A percentile compares a stretch with the other conserved stretches of the same genome.
phyloP scores from a whole-genome alignment of 2,329 filamentous ascomycete species.

The Phyllosticta citriasiana region DNA sequence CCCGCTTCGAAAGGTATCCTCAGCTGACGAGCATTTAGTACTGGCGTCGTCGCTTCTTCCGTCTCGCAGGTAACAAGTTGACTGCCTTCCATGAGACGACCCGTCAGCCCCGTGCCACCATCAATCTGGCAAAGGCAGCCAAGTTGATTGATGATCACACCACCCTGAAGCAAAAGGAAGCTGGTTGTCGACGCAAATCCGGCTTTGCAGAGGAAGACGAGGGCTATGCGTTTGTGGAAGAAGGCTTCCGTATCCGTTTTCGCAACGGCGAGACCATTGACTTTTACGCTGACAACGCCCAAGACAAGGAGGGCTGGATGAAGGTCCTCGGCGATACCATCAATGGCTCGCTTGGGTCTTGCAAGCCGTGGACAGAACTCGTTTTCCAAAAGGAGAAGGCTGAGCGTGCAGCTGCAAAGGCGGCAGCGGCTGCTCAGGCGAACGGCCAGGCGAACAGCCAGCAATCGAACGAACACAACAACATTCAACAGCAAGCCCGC shows the following conservation, averaged over 20 bases:
- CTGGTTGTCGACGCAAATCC: conserved; percentile 75
- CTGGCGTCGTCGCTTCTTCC: conserved; percentile 97
- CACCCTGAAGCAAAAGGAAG: conserved; percentile 67
- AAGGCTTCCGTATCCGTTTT: conserved; percentile 97
- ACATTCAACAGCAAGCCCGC: conserved; percentile 16
- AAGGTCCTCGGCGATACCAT: conserved; percentile 55
- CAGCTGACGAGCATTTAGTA: conserved; percentile 47
- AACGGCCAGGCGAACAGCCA: conserved; percentile 14
- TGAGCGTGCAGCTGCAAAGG: conserved; percentile 14
- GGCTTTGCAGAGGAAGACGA: conserved; percentile 98
- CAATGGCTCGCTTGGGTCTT: conserved; percentile 25
- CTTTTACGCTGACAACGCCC: conserved; percentile 86
- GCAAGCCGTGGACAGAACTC: conserved; percentile 52
- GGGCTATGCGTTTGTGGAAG: conserved; percentile 98
- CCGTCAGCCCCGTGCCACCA: conserved; percentile 88
- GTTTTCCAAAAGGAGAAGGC: conserved; percentile 41
- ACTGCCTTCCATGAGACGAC: conserved; percentile 96
- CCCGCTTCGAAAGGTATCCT: not conserved
- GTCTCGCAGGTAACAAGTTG: conserved; percentile 78
- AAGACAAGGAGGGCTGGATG: conserved; percentile 93
- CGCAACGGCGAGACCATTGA: conserved; percentile 97
- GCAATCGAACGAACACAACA: conserved; percentile 2
- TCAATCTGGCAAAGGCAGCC: conserved; percentile 87
- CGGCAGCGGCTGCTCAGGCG: conserved; percentile 14
- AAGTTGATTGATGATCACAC: conserved; percentile 89